Evolutionary conservation across 2,329 filamentous ascomycete genomes (phyloP), one percentile per base, ranked within the genome.

Genomic region (Sphaerulina vaccinii): DNA sequence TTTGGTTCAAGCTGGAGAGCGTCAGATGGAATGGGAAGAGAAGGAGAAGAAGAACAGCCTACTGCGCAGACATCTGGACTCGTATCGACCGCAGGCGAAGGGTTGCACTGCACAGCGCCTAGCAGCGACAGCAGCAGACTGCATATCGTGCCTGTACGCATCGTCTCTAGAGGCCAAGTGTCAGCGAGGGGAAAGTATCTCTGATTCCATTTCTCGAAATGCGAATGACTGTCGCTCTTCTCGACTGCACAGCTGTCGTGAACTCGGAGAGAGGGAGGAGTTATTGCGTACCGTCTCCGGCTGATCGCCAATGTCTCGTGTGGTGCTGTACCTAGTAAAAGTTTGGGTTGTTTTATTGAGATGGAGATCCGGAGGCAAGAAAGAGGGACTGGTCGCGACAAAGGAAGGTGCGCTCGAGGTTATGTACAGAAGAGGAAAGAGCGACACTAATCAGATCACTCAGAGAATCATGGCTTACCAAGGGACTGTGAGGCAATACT

Each of bases 1-100:
- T 86, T 85, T 15, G 91, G 89, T 36, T 93, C 90, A 63, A 96
- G 88, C 27, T 29, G 27, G 27, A 29, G n/a, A 13, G 27, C 7
- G 27, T 29, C n/a, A 29, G 4, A 32, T 19, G 21, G 21, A 37
- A 7, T 3, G 3, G 43, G 16, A 13, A 36, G 43, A n/a, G 43
- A 10, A 11, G 15, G n/a, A 7, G n/a, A 13, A 37, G 43, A 46
- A 19, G 43, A 9, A 29, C 27, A 29, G 27, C 27, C 27, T 29
- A 29, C 27, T 62, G 79, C 78, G 70, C 80, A 83, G 63, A 78
- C 72, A 66, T 79, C 74, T 64, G 75, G 58, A 61, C 66, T 32
- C 49, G 67, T 63, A 65, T 70, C 69, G 59, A 67, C 74, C 65
- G 66, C 68, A 51, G 61, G 53, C 35, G 52, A 55, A 7, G 36